phyloP scores from a whole-genome alignment of 2,329 filamentous ascomycete species.

The Coleophoma crateriformis region DNA sequence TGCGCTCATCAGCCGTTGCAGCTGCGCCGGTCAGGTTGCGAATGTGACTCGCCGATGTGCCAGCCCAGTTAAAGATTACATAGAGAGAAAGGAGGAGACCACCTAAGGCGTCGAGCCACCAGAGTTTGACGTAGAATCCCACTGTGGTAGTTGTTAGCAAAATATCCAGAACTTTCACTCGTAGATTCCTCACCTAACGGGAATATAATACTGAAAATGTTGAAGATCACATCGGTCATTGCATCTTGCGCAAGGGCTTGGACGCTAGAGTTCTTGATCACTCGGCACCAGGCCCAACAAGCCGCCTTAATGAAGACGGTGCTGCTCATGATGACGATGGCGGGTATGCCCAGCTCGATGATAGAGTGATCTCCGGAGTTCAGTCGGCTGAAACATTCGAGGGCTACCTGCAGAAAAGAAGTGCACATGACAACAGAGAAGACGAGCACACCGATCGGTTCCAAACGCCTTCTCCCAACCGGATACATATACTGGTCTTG shows the following conservation, averaged over 20 bases:
- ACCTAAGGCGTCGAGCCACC: conserved; percentile 62
- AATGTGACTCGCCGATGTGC: conserved; percentile 55
- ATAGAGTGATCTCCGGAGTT: conserved; percentile 42
- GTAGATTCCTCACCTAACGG: conserved; percentile 34
- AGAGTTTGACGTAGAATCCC: conserved; percentile 50
- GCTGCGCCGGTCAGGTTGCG: conserved; percentile 53
- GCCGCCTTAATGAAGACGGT: conserved; percentile 55
- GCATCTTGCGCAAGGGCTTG: conserved; percentile 59
- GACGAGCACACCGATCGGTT: conserved; percentile 56
- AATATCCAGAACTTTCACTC: too few species aligned
- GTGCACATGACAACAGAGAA: conserved; percentile 61
- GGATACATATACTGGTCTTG: conserved; percentile 40
- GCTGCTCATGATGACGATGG: conserved; percentile 50
- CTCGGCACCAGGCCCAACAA: conserved; percentile 53
- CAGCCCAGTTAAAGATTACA: conserved; percentile 65
- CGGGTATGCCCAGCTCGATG: conserved; percentile 43
- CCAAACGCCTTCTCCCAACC: conserved; percentile 49
- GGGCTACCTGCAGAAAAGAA: conserved; percentile 54
- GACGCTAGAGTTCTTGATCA: conserved; percentile 58
- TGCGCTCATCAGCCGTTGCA: conserved; percentile 42
- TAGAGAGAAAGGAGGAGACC: conserved; percentile 58
- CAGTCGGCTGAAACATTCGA: conserved; percentile 54
- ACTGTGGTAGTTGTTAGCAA: conserved; percentile 26
- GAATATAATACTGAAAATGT: conserved; percentile 56
- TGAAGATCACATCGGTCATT: conserved; percentile 60